These are phyloP conservation scores for Eutrema heterophyllum DNA, from an alignment of 345 rosid genomes.

Conservation along the genomic window DNA sequence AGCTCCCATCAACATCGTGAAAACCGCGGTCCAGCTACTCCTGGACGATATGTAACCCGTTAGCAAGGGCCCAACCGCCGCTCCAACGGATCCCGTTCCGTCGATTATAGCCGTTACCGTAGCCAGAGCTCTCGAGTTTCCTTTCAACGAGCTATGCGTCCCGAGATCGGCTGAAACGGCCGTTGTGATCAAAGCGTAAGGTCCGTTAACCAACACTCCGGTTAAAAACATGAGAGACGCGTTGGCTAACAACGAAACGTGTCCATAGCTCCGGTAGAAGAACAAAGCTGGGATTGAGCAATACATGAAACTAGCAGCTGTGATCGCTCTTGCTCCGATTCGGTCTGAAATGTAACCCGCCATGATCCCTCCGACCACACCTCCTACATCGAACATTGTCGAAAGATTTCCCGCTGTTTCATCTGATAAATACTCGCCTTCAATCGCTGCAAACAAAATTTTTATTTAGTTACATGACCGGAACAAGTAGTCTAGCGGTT, in stretches of 20 bases:
- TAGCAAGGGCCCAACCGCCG: conserved; percentile 87
- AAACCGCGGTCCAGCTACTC: conserved; percentile 84
- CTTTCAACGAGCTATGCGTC: conserved; percentile 83
- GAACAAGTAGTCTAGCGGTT: not conserved
- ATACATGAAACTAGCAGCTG: conserved; percentile 92
- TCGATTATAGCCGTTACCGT: conserved; percentile 97
- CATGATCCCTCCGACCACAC: conserved; percentile 88
- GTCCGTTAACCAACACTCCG: conserved; percentile 91
- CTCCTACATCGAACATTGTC: conserved; percentile 90
- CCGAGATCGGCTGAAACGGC: conserved; percentile 97
- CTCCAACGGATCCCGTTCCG: conserved; percentile 97
- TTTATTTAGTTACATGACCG: not conserved
- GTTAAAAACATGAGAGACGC: conserved; percentile 66
- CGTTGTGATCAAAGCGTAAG: conserved; percentile 90
- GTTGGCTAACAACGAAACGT: conserved; percentile 58
- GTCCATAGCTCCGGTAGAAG: conserved; percentile 80
- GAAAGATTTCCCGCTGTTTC: conserved; percentile 81
- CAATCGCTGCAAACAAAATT: conserved; percentile 54
- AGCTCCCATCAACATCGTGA: conserved; percentile 88
- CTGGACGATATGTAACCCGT: conserved; percentile 82
- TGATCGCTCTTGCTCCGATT: conserved; percentile 79
- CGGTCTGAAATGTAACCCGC: conserved; percentile 91
- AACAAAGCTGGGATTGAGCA: conserved; percentile 85
- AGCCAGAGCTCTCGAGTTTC: conserved; percentile 88
- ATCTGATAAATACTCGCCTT: conserved; percentile 72